Conservation (phyloP, 2,329 filamentous ascomycete species). For the Paramyrothecium roridum region DNA sequence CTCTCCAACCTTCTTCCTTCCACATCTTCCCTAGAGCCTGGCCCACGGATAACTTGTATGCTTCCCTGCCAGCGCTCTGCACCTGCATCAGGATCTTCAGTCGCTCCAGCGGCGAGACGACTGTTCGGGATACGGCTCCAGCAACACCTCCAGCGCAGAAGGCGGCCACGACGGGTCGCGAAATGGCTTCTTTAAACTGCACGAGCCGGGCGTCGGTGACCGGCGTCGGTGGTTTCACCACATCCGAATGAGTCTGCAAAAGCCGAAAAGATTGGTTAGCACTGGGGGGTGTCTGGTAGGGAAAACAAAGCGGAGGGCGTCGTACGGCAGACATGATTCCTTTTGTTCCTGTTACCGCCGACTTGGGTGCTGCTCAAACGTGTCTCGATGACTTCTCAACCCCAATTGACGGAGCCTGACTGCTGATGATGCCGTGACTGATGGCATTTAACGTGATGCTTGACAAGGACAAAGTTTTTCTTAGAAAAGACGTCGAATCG, state of each 20-base stretch:
- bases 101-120: constrained; percentile 92
- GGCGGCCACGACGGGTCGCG: constrained; percentile 83
- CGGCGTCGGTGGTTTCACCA: constrained; percentile 16
- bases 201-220: constrained; percentile 19
- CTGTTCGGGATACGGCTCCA: constrained; percentile 94
- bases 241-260: constrained; percentile 20
- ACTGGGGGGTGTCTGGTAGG: not conserved
- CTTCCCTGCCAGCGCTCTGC: constrained; percentile 83
- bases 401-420: constrained; percentile 12
- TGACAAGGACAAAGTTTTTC: not conserved
- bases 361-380: constrained; percentile 11
- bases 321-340: constrained; percentile 28
- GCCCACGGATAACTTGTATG: constrained; percentile 89
- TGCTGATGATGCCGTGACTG: constrained; percentile 9
- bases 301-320: constrained; percentile 2
- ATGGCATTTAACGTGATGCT: constrained; percentile 14
- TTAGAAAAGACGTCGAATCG: too few species aligned
- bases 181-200: constrained; percentile 51
- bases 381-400: constrained; percentile 6
- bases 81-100: constrained; percentile 98
- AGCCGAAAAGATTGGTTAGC: not conserved
- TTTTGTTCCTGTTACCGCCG: constrained; percentile 6
- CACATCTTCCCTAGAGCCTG: constrained; percentile 94
- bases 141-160: constrained; percentile 94
- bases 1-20: constrained; percentile 92